These are phyloP conservation scores for Pulchroboletus neoregius DNA, from an alignment of 1,284 basidiomycete species.

Conservation along the genomic window DNA sequence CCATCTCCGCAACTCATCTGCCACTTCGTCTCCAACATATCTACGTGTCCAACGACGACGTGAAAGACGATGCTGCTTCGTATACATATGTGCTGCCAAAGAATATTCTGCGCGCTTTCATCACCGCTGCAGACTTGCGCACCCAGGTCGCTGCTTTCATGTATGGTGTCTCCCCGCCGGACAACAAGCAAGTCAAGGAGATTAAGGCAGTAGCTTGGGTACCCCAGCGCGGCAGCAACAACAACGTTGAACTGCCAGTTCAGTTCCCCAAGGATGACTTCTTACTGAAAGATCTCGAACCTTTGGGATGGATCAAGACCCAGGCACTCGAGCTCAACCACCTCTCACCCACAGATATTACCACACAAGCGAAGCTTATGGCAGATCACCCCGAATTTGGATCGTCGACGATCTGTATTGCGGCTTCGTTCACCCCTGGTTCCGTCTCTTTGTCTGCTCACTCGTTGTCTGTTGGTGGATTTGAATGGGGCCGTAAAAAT, in stretches of 20 bases:
- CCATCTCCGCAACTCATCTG: slow-evolving; percentile 94
- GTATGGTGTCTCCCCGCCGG: slow-evolving; percentile 89
- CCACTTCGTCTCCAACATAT: slow-evolving; percentile 96
- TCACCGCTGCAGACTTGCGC: slow-evolving; percentile 89
- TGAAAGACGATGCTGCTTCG: slow-evolving; percentile 93
- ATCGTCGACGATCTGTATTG: slow-evolving; percentile 90
- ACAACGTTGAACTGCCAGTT: slow-evolving; percentile 82
- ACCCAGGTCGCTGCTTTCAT: slow-evolving; percentile 95
- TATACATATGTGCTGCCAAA: slow-evolving; percentile 97
- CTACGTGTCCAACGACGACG: slow-evolving; percentile 98
- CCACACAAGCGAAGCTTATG: slow-evolving; percentile 95
- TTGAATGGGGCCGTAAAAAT: slow-evolving; percentile 99
- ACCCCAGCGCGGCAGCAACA: slow-evolving; percentile 95
- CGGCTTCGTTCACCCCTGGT: slow-evolving; percentile 96
- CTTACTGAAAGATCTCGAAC: slow-evolving; percentile 91
- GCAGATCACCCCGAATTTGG: slow-evolving; percentile 93
- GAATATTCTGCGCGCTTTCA: slow-evolving; percentile 94
- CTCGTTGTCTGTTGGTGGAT: slow-evolving; percentile 84
- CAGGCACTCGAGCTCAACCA: slow-evolving; percentile 91
- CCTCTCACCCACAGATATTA: slow-evolving; percentile 92
- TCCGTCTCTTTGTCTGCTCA: slow-evolving; percentile 95
- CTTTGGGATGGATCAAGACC: slow-evolving; percentile 97
- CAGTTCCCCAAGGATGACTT: slow-evolving; percentile 92
- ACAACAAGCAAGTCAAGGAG: slow-evolving; percentile 99
- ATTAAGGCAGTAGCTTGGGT: slow-evolving; percentile 96